Conservation (phyloP, 75 land plant species). For the Cryptomeria japonica region DNA sequence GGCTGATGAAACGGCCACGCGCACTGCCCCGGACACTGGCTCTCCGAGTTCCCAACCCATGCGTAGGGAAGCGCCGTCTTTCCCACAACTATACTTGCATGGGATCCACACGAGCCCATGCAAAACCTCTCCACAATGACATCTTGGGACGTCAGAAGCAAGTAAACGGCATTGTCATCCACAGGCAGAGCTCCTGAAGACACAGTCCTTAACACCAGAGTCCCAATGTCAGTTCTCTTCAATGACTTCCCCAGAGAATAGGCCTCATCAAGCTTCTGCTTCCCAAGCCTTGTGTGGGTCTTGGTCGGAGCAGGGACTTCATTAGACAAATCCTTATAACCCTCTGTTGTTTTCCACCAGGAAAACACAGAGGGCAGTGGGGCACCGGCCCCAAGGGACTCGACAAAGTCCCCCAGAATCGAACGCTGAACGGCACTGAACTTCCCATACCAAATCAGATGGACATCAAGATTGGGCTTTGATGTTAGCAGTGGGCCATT, state of each 20-base stretch:
- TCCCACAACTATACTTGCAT: constrained; percentile 11
- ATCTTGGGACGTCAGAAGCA: constrained; percentile 39
- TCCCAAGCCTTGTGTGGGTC: constrained; percentile 15
- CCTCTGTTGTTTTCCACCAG: constrained; percentile 21
- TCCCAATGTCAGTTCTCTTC: constrained; percentile 11
- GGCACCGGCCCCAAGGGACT: constrained; percentile 11
- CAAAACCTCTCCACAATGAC: constrained; percentile 68
- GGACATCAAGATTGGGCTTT: constrained; percentile 14
- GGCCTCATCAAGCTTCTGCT: constrained; percentile 14
- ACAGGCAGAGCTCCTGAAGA: constrained; percentile 6
- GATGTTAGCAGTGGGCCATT: constrained; percentile 32
- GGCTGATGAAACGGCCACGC: constrained; percentile 32
- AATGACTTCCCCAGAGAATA: constrained; percentile 24
- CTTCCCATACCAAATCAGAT: constrained; percentile 46
- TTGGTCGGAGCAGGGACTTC: background rate
- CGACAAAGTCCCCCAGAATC: constrained; percentile 31
- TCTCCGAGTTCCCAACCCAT: constrained; percentile 24
- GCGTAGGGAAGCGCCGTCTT: constrained; percentile 10
- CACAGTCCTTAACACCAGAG: background rate
- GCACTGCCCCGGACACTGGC: constrained; percentile 23
- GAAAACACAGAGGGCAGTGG: background rate
- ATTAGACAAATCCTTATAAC: constrained; percentile 9
- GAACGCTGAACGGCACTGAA: constrained; percentile 35
- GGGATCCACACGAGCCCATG: constrained; percentile 36
- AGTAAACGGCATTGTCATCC: constrained; percentile 18